phyloP scores from a whole-genome alignment of 129 eudicot species.

The Rutidosis leptorrhynchoides region DNA sequence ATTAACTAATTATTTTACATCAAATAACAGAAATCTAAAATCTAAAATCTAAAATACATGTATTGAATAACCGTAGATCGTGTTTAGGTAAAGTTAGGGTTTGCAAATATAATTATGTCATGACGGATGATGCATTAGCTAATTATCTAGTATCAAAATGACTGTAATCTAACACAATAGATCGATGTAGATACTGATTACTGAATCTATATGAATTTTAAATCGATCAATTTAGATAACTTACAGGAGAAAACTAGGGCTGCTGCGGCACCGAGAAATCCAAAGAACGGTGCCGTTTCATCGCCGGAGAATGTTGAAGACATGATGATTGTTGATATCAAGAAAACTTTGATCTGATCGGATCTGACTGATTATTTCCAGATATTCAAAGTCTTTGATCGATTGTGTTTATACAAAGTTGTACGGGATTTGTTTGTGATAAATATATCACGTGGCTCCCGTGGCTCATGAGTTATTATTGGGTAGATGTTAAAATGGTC shows the following conservation, averaged over 20 bases:
- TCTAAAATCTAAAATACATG: not conserved
- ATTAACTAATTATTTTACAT: not conserved
- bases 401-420: slow-evolving; percentile 18
- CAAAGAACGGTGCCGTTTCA: slow-evolving; percentile 46
- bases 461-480: slow-evolving; percentile 5
- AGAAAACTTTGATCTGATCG: slow-evolving; percentile 17
- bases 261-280: slow-evolving; percentile 44
- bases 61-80: no score
- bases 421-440: slow-evolving; percentile 18
- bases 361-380: slow-evolving; percentile 23
- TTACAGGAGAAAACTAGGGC: slow-evolving; percentile 43
- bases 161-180: not conserved
- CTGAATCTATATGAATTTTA: not conserved
- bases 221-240: slow-evolving; percentile 15
- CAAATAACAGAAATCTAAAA: not conserved
- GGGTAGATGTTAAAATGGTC: not conserved
- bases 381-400: slow-evolving; percentile 26
- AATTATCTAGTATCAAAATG: not conserved
- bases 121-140: not conserved
- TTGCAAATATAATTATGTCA: not conserved
- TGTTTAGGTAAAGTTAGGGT: not conserved
- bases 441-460: slow-evolving; percentile 16
- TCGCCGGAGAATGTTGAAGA: slow-evolving; percentile 47
- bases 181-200: no score
- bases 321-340: slow-evolving; percentile 34